Evolutionary conservation across 2,329 filamentous ascomycete genomes (phyloP).

Genomic region (Aureobasidium musti): DNA sequence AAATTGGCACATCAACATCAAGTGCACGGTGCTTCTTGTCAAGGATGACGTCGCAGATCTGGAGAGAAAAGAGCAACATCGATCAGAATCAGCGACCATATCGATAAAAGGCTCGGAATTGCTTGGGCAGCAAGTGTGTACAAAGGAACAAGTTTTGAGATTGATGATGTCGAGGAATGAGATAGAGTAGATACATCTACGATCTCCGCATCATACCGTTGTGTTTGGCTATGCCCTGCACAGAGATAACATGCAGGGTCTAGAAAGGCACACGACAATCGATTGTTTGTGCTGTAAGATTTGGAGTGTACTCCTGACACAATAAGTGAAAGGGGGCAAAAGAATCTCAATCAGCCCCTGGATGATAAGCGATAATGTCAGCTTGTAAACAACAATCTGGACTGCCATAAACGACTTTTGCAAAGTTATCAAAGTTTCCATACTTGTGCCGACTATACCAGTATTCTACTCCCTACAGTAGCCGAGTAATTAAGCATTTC

Average conservation of each 20-base stretch:
- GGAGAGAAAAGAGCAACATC: background rate
- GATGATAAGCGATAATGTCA: background rate
- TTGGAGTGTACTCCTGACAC: background rate
- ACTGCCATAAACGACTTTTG: background rate
- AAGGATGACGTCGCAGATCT: conserved; percentile 22
- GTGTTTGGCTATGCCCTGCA: background rate
- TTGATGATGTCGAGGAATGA: background rate
- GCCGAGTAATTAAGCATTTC: conserved; percentile 7
- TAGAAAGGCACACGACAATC: conserved; percentile 3
- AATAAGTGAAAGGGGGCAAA: background rate
- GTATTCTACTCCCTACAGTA: background rate
- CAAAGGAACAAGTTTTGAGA: background rate
- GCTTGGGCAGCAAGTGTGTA: conserved; percentile 10
- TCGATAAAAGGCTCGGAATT: conserved; percentile 1
- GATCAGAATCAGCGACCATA: background rate
- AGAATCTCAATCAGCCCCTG: background rate
- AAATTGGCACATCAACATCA: background rate
- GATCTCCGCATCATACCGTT: conserved; percentile 2
- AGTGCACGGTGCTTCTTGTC: background rate
- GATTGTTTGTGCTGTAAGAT: background rate
- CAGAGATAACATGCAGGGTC: conserved; percentile 3
- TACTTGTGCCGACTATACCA: background rate
- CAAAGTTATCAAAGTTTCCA: conserved; percentile 6
- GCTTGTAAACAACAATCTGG: background rate
- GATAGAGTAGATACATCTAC: background rate